phyloP scores from a whole-genome alignment of 495 filamentous ascomycete genomes.

The Aspergillus indologenus region DNA sequence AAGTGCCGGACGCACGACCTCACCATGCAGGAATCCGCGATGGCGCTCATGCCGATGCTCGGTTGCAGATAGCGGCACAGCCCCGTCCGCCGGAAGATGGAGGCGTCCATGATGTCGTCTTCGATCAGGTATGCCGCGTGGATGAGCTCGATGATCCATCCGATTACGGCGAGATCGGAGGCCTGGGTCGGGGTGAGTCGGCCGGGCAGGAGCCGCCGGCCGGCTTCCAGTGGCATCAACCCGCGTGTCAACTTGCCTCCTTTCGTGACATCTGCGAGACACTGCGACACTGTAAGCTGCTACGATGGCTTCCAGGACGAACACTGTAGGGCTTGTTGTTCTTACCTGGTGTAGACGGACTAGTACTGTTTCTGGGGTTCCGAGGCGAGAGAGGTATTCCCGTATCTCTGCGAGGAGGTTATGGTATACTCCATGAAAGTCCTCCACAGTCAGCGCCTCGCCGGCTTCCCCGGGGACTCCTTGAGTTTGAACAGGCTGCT shows the following conservation, averaged over 20 bases:
- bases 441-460: no score
- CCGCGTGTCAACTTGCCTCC: conserved; percentile 92
- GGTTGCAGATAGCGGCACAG: conserved; percentile 84
- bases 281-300: no score
- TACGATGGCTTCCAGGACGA: no score
- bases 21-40: conserved; percentile 89
- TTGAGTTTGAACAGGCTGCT: no score
- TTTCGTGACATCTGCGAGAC: no score
- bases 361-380: no score
- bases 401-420: no score
- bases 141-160: conserved; percentile 88
- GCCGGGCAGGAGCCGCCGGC: conserved; percentile 61
- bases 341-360: no score
- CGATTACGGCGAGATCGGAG: conserved; percentile 68
- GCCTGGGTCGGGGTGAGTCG: conserved; percentile 67
- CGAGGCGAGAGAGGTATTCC: no score
- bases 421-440: no score
- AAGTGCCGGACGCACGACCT: conserved; percentile 73
- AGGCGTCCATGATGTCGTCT: conserved; percentile 92
- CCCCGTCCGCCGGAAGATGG: conserved; percentile 74
- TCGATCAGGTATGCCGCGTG: conserved; percentile 88
- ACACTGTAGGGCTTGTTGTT: no score
- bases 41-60: conserved; percentile 79
- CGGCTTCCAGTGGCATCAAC: conserved; percentile 84
- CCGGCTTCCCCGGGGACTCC: no score